Base-by-base conservation (phyloP, 2,329 filamentous ascomycete species). In the Achaetomium macrosporum region DNA sequence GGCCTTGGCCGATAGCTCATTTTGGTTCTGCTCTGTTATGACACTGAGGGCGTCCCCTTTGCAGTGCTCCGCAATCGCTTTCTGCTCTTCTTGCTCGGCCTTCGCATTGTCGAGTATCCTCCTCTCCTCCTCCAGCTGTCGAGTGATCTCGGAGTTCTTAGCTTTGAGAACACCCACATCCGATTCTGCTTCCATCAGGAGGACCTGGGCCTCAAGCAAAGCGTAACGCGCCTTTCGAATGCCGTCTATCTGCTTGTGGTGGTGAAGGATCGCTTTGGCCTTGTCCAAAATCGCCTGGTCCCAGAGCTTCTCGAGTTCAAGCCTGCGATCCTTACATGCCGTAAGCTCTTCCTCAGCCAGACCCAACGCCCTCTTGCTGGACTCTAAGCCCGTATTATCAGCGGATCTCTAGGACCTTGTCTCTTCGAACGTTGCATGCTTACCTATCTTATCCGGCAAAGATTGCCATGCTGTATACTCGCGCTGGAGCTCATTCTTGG, bases 151-250 rank as follows among this genome's bases (percentile, higher is more conserved):
- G 9, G 68, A 61, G 60, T 90, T 89, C 53, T 84, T 83, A 15
- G 73, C 72, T 61, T 81, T 79, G n/a, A 96, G 74, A 6, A 80
- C 79, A 42, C 82, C 76, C 2, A 87, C 69, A 63, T 99, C 93
- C 0, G 90, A 96, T n/a, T 76, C 68, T 1, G 90, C 91, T 72
- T 99, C 93, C 30, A 95, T 79, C 0, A 80, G 72, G 56, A 83
- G 76, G 42, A 96, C 76, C 59, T 88, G 79, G 2, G 81, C 82
- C 61, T 91, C 83, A 15, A 91, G 69, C 11, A 89, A 71, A 13
- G 79, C 77, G 42, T 84, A 76, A 48, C 87, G 82, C 6, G 82
- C 76, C 45, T 74, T 68, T 13, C 81, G 79, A 42, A 95, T 77
- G 17, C 69, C 65, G n/a, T 78, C 76, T 8, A 95, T 77, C 5